Evolutionary conservation across 2,329 filamentous ascomycete species (phyloP).

Genomic region (Thelonectria olida): DNA sequence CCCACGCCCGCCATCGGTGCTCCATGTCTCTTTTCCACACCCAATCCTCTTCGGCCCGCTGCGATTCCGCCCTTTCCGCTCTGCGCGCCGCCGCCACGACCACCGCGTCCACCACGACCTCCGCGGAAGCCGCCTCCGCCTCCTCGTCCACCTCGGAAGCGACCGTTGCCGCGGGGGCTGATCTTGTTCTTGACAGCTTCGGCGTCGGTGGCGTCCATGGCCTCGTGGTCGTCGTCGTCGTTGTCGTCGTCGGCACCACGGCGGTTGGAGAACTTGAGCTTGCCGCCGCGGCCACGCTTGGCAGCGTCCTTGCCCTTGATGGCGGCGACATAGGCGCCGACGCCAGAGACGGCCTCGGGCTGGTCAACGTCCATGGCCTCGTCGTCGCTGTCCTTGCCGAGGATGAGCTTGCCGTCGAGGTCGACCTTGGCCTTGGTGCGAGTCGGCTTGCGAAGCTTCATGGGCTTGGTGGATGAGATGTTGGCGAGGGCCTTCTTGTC

Average conservation of each 20-base stretch:
- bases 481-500: slow-evolving; percentile 89
- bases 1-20: slow-evolving; percentile 50
- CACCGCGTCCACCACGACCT: slow-evolving; percentile 44
- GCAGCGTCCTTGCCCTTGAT: slow-evolving; percentile 74
- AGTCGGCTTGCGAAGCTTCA: slow-evolving; percentile 66
- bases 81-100: slow-evolving; percentile 48
- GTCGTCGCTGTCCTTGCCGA: slow-evolving; percentile 67
- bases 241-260: slow-evolving; percentile 55
- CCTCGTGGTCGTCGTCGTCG: slow-evolving; percentile 59
- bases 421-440: slow-evolving; percentile 74
- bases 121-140: slow-evolving; percentile 47
- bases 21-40: slow-evolving; percentile 59
- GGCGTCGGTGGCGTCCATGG: slow-evolving; percentile 63
- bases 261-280: slow-evolving; percentile 77
- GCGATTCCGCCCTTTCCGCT: slow-evolving; percentile 59
- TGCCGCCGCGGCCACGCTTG: slow-evolving; percentile 71
- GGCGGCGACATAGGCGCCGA: slow-evolving; percentile 75
- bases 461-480: slow-evolving; percentile 90
- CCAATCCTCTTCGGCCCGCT: slow-evolving; percentile 59
- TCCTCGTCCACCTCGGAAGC: slow-evolving; percentile 42
- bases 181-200: slow-evolving; percentile 62
- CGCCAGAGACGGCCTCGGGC: slow-evolving; percentile 61
- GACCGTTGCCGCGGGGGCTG: slow-evolving; percentile 48
- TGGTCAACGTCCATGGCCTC: slow-evolving; percentile 73
- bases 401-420: slow-evolving; percentile 81